Percentiles rank a stretch among this genome's conserved stretches.
Conservation (phyloP, 352 stramenopile genomes). For the Phytophthora ramorum region DNA sequence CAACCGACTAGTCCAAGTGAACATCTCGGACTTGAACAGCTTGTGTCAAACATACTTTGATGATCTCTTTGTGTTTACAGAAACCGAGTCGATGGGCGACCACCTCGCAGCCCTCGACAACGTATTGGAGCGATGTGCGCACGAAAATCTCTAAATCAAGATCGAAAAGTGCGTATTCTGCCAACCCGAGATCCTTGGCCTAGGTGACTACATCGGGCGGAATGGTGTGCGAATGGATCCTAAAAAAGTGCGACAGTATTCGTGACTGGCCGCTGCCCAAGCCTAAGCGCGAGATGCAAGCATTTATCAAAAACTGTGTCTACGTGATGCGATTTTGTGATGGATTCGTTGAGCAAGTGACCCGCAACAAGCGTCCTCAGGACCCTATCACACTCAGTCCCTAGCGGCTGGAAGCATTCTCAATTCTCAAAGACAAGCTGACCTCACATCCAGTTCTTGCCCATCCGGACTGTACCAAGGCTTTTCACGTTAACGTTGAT, state of each 20-base stretch:
- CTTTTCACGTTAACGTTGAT: conserved; percentile 16
- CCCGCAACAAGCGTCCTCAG: not conserved
- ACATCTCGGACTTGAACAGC: too few relatives aligned
- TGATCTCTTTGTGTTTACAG: conserved; percentile 1
- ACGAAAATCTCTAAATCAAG: conserved; percentile 9
- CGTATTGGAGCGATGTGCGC: not conserved
- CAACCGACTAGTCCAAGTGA: too few relatives aligned
- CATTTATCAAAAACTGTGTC: conserved; percentile 14
- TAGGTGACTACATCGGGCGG: conserved; percentile 1
- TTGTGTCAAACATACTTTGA: too few relatives aligned
- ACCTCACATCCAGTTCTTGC: conserved; percentile 7
- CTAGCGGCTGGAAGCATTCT: not conserved
- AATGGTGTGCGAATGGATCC: conserved; percentile 21
- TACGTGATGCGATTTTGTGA: conserved; percentile 19
- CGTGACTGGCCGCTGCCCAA: conserved; percentile 12
- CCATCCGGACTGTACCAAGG: conserved; percentile 8
- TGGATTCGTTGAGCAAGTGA: not conserved
- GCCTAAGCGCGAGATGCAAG: conserved; percentile 22
- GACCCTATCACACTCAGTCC: not conserved
- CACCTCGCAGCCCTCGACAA: not conserved
- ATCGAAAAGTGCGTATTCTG: conserved; percentile 13
- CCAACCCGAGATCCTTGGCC: not conserved
- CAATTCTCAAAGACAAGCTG: conserved; percentile 5
- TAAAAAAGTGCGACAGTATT: conserved; percentile 17
- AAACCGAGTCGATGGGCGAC: not conserved